These are phyloP conservation scores for Dunaliella salina DNA, from an alignment of 163 green algal species.

Conservation along the genomic window DNA sequence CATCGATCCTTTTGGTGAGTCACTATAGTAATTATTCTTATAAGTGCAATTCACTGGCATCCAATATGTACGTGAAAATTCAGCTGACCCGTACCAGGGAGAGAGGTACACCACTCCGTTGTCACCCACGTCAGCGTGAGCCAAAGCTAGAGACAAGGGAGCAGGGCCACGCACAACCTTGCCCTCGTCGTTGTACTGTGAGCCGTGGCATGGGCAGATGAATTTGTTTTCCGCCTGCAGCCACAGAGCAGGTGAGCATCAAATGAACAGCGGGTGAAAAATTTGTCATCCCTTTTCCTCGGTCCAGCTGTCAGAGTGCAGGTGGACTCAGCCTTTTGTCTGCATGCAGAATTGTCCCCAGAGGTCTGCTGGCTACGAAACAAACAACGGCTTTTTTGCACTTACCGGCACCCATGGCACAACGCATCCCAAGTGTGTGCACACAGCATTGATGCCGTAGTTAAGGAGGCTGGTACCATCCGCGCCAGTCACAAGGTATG, in stretches of 20 bases:
- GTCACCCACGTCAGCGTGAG: slow-evolving; percentile 75
- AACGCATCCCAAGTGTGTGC: slow-evolving; percentile 98
- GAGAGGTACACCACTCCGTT: slow-evolving; percentile 81
- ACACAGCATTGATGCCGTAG: slow-evolving; percentile 97
- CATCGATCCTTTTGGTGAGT: too few relatives aligned
- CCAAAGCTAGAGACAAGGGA: slow-evolving; percentile 92
- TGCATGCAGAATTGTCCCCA: not conserved
- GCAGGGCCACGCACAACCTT: slow-evolving; percentile 95
- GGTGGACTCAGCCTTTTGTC: not conserved
- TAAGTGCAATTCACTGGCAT: too few relatives aligned
- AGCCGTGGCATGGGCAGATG: slow-evolving; percentile 98
- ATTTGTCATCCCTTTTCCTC: not conserved
- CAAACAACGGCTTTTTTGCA: not conserved
- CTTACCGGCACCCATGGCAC: slow-evolving; percentile 86
- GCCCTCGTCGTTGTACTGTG: slow-evolving; percentile 93
- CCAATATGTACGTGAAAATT: not conserved
- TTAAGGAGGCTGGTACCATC: slow-evolving; percentile 74
- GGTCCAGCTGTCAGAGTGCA: not conserved
- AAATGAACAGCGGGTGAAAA: not conserved
- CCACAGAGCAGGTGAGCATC: not conserved
- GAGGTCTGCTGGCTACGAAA: not conserved
- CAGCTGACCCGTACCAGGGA: slow-evolving; percentile 65
- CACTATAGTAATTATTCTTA: too few relatives aligned
- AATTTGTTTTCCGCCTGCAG: slow-evolving; percentile 93
- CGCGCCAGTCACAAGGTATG: slow-evolving; percentile 90